phyloP scores from a whole-genome alignment of 257 asterid species.

The Salvia rosmarinus region DNA sequence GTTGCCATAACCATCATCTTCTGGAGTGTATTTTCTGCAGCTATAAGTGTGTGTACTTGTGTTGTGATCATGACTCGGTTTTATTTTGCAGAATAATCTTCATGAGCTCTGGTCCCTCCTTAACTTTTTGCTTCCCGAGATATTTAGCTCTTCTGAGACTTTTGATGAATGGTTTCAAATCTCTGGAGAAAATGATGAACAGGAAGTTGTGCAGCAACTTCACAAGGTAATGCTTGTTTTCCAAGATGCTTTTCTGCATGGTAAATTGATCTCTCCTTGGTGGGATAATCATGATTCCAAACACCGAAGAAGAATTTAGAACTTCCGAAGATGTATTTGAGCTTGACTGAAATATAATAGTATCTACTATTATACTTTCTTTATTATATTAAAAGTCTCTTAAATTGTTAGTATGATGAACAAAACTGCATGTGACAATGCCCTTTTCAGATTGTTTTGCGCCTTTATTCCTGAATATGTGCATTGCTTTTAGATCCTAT shows the following conservation, averaged over 20 bases:
- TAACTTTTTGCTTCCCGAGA: slow-evolving; percentile 96
- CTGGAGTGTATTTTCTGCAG: slow-evolving; percentile 13
- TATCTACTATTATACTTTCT: slow-evolving; percentile 5
- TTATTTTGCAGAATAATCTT: slow-evolving; percentile 84
- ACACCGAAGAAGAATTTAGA: not conserved
- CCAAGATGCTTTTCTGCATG: not conserved
- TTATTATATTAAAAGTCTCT: not conserved
- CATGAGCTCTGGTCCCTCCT: slow-evolving; percentile 99
- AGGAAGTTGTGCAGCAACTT: slow-evolving; percentile 99
- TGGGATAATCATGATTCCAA: not conserved
- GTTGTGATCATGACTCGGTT: slow-evolving; percentile 27
- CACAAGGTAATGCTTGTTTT: slow-evolving; percentile 71
- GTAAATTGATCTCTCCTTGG: not conserved
- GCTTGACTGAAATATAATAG: not conserved
- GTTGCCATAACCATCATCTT: slow-evolving; percentile 8
- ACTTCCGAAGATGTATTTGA: not conserved
- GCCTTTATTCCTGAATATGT: not conserved
- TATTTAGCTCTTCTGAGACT: slow-evolving; percentile 98
- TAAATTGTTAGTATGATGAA: not conserved
- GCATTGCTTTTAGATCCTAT: not conserved
- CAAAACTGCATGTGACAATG: not conserved
- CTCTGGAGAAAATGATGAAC: slow-evolving; percentile 98
- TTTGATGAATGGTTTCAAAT: slow-evolving; percentile 99
- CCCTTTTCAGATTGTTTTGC: not conserved
- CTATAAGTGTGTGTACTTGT: not conserved